Evolutionary conservation across 768 basidiomycete genomes (phyloP).

Genomic region (Auriscalpium vulgare): DNA sequence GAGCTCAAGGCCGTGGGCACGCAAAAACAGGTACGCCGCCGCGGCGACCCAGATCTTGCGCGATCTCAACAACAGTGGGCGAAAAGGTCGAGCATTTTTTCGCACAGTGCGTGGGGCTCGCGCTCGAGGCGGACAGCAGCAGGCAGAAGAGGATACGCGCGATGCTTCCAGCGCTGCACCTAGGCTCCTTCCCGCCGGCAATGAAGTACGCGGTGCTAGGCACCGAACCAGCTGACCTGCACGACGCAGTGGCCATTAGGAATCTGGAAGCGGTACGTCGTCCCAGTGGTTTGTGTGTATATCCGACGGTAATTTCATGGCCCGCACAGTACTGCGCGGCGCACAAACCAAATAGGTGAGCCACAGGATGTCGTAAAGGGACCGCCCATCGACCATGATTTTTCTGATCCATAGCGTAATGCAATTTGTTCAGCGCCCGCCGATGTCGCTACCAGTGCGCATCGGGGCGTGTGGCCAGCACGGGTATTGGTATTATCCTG

Average conservation of each 20-base stretch:
- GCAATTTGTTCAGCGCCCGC: conserved; percentile 23
- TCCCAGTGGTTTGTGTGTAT: no score
- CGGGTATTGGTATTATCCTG: conserved; percentile 26
- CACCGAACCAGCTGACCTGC: neutral
- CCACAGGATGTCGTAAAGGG: neutral
- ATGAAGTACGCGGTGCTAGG: no score
- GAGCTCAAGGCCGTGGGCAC: neutral
- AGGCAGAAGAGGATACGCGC: conserved; percentile 6
- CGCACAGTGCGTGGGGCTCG: conserved; percentile 15
- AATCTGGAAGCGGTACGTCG: no score
- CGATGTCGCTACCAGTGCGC: conserved; percentile 21
- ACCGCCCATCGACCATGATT: neutral
- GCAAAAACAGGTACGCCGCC: neutral
- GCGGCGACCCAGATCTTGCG: neutral
- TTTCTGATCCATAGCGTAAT: conserved; percentile 3
- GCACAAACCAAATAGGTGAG: neutral
- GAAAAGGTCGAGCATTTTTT: conserved; percentile 10
- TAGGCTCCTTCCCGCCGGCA: no score
- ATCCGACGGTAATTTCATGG: neutral
- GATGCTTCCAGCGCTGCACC: conserved; percentile 10
- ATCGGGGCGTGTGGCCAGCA: conserved; percentile 18
- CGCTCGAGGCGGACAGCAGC: conserved; percentile 15
- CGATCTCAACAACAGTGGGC: neutral
- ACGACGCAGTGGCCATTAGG: neutral
- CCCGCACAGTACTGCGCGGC: neutral